Base-by-base conservation (phyloP, 2,329 filamentous ascomycete species). In the Lomentospora prolificans region DNA sequence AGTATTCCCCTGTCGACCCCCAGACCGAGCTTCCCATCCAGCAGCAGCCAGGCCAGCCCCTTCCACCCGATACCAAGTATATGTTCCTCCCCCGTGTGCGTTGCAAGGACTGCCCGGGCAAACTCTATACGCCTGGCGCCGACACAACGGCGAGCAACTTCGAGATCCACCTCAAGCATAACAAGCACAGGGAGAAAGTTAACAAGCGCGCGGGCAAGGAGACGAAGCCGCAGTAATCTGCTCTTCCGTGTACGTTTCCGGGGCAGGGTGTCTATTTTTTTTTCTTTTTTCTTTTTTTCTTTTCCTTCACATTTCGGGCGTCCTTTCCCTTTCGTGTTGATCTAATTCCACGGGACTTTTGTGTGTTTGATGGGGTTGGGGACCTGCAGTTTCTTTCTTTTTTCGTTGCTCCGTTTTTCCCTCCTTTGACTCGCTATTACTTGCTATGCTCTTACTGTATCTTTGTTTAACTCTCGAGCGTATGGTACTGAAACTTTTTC, bases 61-160 rank as follows among this genome's bases (percentile, higher is more conserved):
- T 79, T 7, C 85, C 79, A 55, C 75, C 78, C 58, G 81, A 86
- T 59, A 75, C 89, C 59, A 88, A 86, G 64, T 89, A 86, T 62
- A 87, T 88, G 71, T 97, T 87, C 70, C 76, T 96, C 52, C 94
- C 94, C 7, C 80, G 94, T 53, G 96, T 99, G 60, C 81, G 89
- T 57, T 99, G 94, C 68, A 82, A 86, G 50, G 94, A 99, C 69
- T 97, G 94, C 67, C 89, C 90, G 0, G 90, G 89, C 28, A 97
- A 96, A 70, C 75, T 96, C 9, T 99, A 99, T 70, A 96, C 91
- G 0, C 89, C 91, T 0, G 89, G 90, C 0, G 90, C 91, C 0
- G 89, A 86, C 24, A 87, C 81, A 67, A 90, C 90, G 2, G 88
- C 92, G 4, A 85, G 85, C 50, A 95, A 96, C 66, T 99, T 99